Evolutionary conservation across 225 moss, liverwort and hornwort species (phyloP).

Genomic region (Straminergon stramineum): DNA sequence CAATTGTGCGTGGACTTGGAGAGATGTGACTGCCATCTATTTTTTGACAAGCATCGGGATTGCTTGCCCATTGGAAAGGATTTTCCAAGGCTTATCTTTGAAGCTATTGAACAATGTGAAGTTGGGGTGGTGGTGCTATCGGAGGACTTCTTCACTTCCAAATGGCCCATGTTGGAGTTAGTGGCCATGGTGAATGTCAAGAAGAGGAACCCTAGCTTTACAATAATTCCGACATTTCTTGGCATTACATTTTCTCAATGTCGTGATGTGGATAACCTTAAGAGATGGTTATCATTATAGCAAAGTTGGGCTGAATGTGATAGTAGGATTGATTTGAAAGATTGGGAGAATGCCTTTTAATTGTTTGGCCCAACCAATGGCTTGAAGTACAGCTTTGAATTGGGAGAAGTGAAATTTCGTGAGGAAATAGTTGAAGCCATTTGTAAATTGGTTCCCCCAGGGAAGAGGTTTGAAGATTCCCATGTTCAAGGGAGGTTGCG

Average conservation of each 20-base stretch:
- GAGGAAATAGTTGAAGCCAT: not conserved
- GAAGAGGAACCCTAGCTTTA: not conserved
- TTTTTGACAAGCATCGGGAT: not conserved
- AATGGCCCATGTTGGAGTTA: not conserved
- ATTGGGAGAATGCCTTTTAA: not conserved
- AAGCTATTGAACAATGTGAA: not conserved
- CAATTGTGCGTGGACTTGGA: not conserved
- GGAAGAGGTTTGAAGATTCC: not conserved
- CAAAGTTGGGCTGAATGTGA: not conserved
- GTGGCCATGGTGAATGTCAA: not conserved
- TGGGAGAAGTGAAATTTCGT: not conserved
- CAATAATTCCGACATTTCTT: not conserved
- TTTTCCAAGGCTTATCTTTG: not conserved
- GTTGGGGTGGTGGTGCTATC: not conserved
- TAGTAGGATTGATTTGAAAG: not conserved
- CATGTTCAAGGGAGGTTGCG: slow-evolving; percentile 4
- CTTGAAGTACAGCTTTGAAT: not conserved
- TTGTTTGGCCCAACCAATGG: not conserved
- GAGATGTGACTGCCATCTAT: not conserved
- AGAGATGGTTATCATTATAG: not conserved
- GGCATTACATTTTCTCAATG: not conserved
- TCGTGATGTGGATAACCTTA: not conserved
- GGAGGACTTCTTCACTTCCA: not conserved
- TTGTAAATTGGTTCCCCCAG: not conserved
- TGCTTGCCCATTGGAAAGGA: not conserved